Evolutionary conservation across 371 early-diverging fungal species (phyloP), one percentile per base, ranked within the genome.

Genomic region (Dichotomocladium elegans): DNA sequence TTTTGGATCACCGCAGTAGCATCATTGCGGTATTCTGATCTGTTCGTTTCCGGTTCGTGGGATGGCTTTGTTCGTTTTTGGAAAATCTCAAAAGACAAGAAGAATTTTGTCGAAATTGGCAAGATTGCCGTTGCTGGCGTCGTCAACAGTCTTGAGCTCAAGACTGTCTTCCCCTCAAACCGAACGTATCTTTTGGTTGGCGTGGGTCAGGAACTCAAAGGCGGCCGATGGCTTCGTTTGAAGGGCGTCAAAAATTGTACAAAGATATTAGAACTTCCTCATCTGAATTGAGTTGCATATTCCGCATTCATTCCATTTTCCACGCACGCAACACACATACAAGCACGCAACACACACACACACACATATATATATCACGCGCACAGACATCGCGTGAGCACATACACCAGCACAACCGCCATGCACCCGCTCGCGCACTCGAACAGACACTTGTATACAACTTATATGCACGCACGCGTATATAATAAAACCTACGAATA

Each of bases 41-140:
- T 95, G 55, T 90, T 98, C 67, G 89, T 89, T 10, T 87, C 91
- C 21, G 98, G 93, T 0, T 90, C 94, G n/a, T 88, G 87, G 71
- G 94, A 95, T 66, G 97, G 96, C 4, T 77, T 72, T 41, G 69
- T 98, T 14, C 81, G 91, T 11, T 63, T 98, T 21, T 98, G 96
- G 96, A 90, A 89, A 60, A 53, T 96, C 42, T 71, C 77, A 7
- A 71, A 69, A 15, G 82, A 83, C 53, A 88, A 88, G 65, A 82
- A 73, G 50, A 77, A 69, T 22, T 90, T 96, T 60, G 60, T 58
- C 2, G 74, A 82, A 24, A 58, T 91, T 19, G 79, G 75, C 27
- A 55, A 70, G 17, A 79, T 89, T 37, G 73, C 83, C 3, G 68
- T 86, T 22, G 64, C 76, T 48, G 82, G 80, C 35, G 72, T 78